These are phyloP conservation scores for Penstemon eatonii DNA, from an alignment of 257 asterid species.

Conservation along the genomic window DNA sequence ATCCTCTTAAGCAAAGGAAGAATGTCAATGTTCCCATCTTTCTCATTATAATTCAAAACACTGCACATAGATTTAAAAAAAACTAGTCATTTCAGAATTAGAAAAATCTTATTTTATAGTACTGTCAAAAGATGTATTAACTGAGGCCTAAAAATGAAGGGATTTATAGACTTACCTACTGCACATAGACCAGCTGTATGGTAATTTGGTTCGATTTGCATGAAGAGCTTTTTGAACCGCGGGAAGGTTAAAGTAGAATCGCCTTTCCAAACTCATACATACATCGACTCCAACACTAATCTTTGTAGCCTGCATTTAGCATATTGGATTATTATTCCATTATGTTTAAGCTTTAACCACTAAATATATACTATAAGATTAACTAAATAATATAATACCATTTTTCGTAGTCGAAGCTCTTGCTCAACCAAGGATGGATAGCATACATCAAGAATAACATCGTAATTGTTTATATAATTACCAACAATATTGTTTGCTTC, in stretches of 20 bases:
- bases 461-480: constrained; percentile 69
- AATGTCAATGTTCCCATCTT: constrained; percentile 66
- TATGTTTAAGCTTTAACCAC: background rate
- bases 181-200: constrained; percentile 86
- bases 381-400: constrained; percentile 44
- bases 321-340: background rate
- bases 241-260: constrained; percentile 87
- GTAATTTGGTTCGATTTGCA: constrained; percentile 84
- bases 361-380: background rate
- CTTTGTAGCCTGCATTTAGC: constrained; percentile 72
- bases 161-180: constrained; percentile 47
- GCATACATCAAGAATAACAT: constrained; percentile 90
- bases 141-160: background rate
- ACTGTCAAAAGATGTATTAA: background rate
- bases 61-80: constrained; percentile 39
- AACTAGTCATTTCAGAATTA: constrained; percentile 7
- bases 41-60: constrained; percentile 46
- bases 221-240: constrained; percentile 94
- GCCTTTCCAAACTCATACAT: constrained; percentile 82
- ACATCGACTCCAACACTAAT: constrained; percentile 81
- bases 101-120: background rate
- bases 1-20: constrained; percentile 79
- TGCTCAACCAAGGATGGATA: constrained; percentile 93
- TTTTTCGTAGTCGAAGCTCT: constrained; percentile 69
- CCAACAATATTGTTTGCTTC: constrained; percentile 73